These are phyloP conservation scores for Cyberlindnera veronae DNA, from an alignment of 805 yeast genomes.

Conservation along the genomic window DNA sequence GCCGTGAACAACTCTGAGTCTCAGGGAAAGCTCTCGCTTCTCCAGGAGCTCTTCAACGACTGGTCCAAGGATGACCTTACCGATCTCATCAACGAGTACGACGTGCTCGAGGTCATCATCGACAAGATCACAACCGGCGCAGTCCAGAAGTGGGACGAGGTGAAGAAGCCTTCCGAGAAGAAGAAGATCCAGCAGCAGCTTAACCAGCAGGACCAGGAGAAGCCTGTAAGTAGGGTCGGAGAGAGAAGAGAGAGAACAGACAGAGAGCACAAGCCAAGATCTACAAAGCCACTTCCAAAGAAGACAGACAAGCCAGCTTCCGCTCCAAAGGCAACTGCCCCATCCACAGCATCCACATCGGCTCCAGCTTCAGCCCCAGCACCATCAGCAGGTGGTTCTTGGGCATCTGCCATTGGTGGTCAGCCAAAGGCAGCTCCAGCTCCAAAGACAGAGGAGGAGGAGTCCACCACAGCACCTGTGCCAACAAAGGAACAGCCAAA, in stretches of 20 bases:
- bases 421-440: constrained; percentile 17
- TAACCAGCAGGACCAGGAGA: constrained; percentile 18
- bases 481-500: constrained; percentile 3
- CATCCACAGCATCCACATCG: constrained; percentile 9
- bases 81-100: constrained; percentile 70
- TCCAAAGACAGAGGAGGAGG: constrained; percentile 5
- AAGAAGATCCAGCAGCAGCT: constrained; percentile 37
- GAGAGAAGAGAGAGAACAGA: constrained; percentile 13
- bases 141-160: constrained; percentile 93
- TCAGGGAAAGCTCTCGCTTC: constrained; percentile 45
- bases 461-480: constrained; percentile 5
- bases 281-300: constrained; percentile 20
- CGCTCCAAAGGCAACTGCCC: constrained; percentile 10
- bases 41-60: constrained; percentile 88
- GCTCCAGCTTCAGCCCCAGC: constrained; percentile 16
- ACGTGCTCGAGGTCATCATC: constrained; percentile 75
- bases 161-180: constrained; percentile 62
- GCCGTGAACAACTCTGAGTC: constrained; percentile 31
- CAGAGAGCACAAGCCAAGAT: constrained; percentile 20
- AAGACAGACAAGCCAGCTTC: constrained; percentile 14
- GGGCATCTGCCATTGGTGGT: constrained; percentile 29
- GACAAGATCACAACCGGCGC: constrained; percentile 88
- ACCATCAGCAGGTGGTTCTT: constrained; percentile 25
- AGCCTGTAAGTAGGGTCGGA: constrained; percentile 20
- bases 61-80: constrained; percentile 87